A percentile compares a stretch with the other conserved stretches of the same genome.
These are phyloP conservation scores for Coemansia furcata DNA, from an alignment of 192 early-diverging fungal genomes.

Conservation along the genomic window DNA sequence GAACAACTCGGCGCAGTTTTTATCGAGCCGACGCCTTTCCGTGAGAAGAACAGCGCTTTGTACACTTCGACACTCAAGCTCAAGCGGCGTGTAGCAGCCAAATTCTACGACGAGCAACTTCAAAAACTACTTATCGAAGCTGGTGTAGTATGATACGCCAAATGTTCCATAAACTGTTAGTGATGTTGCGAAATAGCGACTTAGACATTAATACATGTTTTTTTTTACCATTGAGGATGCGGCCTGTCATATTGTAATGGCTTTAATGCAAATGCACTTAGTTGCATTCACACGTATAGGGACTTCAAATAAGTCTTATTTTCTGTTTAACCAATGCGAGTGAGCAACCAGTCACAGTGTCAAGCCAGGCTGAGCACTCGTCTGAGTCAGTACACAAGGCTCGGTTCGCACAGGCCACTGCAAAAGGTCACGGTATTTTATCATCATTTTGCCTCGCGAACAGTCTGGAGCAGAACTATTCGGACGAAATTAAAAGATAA, in stretches of 20 bases:
- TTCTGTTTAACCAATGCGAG: too few species aligned
- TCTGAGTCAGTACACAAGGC: too few species aligned
- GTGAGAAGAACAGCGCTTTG: slow-evolving; percentile 62
- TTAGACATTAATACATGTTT: background rate
- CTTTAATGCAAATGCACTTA: background rate
- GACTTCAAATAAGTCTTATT: too few species aligned
- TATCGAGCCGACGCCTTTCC: slow-evolving; percentile 66
- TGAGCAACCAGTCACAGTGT: too few species aligned
- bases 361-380: too few species aligned
- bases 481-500: too few species aligned
- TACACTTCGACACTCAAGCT: slow-evolving; percentile 87
- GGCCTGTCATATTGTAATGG: slow-evolving; percentile 32
- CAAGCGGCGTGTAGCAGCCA: slow-evolving; percentile 53
- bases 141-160: slow-evolving; percentile 54
- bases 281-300: background rate
- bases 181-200: background rate
- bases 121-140: slow-evolving; percentile 54
- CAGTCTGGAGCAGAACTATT: too few species aligned
- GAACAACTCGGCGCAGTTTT: slow-evolving; percentile 71
- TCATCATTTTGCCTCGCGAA: too few species aligned
- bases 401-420: too few species aligned
- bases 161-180: slow-evolving; percentile 15
- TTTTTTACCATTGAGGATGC: slow-evolving; percentile 18
- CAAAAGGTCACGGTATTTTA: too few species aligned
- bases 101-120: slow-evolving; percentile 50